These are phyloP conservation scores for Arabidopsis suecica DNA, from an alignment of 345 rosid genomes.

Conservation along the genomic window DNA sequence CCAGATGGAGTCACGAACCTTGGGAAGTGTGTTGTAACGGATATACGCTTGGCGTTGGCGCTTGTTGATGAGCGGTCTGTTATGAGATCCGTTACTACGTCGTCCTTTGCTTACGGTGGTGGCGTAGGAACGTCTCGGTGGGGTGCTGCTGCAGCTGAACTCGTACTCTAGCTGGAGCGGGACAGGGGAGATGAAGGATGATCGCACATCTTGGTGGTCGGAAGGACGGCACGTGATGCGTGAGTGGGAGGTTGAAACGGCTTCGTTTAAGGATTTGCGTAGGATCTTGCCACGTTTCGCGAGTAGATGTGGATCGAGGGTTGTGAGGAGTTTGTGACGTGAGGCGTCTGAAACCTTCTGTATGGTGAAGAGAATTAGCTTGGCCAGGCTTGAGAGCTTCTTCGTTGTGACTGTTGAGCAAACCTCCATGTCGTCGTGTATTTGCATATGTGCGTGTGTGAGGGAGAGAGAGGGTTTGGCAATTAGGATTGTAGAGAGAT, in stretches of 20 bases:
- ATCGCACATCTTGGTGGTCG: conserved; percentile 40
- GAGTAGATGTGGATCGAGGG: conserved; percentile 39
- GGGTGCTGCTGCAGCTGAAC: conserved; percentile 98
- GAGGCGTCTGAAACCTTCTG: conserved; percentile 45
- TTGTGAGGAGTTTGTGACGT: conserved; percentile 41
- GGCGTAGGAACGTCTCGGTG: conserved; percentile 54
- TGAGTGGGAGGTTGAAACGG: conserved; percentile 49
- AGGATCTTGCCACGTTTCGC: conserved; percentile 47
- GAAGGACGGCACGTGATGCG: conserved; percentile 63
- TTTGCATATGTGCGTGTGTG: conserved; percentile 24
- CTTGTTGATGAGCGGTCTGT: conserved; percentile 41
- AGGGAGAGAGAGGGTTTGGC: conserved; percentile 26
- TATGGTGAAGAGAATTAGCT: conserved; percentile 42
- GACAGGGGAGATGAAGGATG: conserved; percentile 68
- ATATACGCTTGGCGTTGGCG: conserved; percentile 40
- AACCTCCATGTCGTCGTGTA: conserved; percentile 40
- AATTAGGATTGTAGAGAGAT: conserved; percentile 19
- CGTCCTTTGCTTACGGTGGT: conserved; percentile 42
- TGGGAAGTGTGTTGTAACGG: conserved; percentile 38
- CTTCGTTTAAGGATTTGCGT: conserved; percentile 46
- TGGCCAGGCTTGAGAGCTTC: conserved; percentile 41
- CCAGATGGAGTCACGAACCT: conserved; percentile 34
- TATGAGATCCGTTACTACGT: conserved; percentile 45
- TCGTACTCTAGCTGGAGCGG: conserved; percentile 71
- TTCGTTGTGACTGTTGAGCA: conserved; percentile 47